Percentiles rank a stretch among this genome's conserved stretches.
Conservation (phyloP, 768 basidiomycete genomes). For the Psilocybe cubensis region DNA sequence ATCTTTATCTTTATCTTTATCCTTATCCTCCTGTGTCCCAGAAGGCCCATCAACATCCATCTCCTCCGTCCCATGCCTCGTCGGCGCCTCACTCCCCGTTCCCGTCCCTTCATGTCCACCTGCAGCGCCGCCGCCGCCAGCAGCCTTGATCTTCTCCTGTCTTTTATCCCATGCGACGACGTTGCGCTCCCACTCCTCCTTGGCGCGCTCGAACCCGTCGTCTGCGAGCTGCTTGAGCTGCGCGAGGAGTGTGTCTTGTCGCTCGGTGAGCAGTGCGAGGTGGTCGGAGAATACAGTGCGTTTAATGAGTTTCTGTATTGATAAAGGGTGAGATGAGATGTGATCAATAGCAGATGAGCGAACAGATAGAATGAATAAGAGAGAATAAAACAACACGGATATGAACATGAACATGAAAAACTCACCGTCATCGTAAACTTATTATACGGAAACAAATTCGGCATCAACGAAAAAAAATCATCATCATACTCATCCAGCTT, state of each 20-base stretch:
- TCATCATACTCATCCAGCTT: constrained; percentile 89
- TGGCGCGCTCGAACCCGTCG: constrained; percentile 67
- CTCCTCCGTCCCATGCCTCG: constrained; percentile 50
- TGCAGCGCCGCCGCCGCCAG: constrained; percentile 34
- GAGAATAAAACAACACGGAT: not conserved
- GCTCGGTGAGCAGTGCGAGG: constrained; percentile 60
- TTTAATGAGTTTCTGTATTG: constrained; percentile 84
- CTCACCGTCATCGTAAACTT: constrained; percentile 89
- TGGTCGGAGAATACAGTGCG: constrained; percentile 85
- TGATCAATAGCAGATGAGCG: not conserved
- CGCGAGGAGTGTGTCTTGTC: constrained; percentile 69
- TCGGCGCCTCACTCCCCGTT: constrained; percentile 41
- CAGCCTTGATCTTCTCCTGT: constrained; percentile 55
- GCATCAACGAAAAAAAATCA: constrained; percentile 89
- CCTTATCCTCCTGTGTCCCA: constrained; percentile 7
- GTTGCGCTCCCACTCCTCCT: constrained; percentile 78
- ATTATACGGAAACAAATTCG: constrained; percentile 90
- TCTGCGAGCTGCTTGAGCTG: constrained; percentile 65
- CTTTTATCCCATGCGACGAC: constrained; percentile 67
- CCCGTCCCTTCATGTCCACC: constrained; percentile 1
- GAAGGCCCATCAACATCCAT: constrained; percentile 40
- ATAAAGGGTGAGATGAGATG: not conserved
- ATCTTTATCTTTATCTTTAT: not conserved
- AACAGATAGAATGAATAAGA: not conserved
- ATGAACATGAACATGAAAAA: constrained; percentile 11